Base-by-base conservation (phyloP, 306 rosid species). In the Vigna angularis region DNA sequence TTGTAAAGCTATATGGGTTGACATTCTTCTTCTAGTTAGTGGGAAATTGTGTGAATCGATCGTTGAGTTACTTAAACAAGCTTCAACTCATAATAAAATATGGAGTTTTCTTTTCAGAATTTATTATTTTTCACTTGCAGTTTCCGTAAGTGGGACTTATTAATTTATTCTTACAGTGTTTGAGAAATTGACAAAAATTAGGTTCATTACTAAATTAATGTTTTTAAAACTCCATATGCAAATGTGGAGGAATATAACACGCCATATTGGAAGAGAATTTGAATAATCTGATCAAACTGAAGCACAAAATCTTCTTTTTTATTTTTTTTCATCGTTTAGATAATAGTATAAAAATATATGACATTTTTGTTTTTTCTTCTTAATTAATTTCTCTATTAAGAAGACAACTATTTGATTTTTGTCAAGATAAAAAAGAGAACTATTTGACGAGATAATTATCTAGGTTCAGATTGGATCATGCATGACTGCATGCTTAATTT, bases 281-380 rank as follows among this genome's bases (percentile, higher is more conserved):
- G 91, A 88, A 91, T 87, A 86, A 87, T 86, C 62, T 72, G 61
- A 88, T 77, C 91, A 79, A 84, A 82, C 82, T 82, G 89, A 86
- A 85, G 72, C 78, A 79, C 75, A 74, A 93, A 89, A 90, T 88
- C 91, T 78, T 86, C 75, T 72, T 81, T 48, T 85, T 55, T 26
- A 2, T 26, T 30, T 9, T 3, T 48, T 62, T 80, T 81, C 72
- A 73, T 83, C 80, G 1, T 77, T 74, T 88, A 88, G 89, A 86
- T 87, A 85, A 85, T 83, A 67, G 13, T 20, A 74, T 45, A 72
- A 44, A 71, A 80, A 12, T 10, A 36, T 51, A 72, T 47, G 20
- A 47, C 7, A 16, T 44, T 45, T 20, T 47, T 36, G 42, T 36
- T 36, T 18, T 20, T 65, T 1, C 22, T 12, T 42, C 34, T 42